Base-by-base conservation (phyloP, 1,284 basidiomycete species). In the Boletus calvinii region DNA sequence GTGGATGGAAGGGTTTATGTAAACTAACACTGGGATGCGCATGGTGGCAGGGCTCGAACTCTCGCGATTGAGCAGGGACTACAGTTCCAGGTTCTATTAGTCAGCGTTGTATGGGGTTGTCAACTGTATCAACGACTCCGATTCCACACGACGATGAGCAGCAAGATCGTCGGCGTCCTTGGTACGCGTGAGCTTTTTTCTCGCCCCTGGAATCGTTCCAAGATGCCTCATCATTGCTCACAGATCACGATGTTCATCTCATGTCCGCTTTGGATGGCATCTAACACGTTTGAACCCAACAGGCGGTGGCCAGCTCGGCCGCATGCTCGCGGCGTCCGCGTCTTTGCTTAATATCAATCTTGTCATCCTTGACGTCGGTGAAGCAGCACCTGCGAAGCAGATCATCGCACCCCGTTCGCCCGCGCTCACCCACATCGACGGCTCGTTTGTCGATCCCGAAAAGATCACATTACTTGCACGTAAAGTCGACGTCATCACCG, bases 261-360 rank as follows among this genome's bases (percentile, higher is more conserved):
- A 12, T 38, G 22, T 46, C 8, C 22, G 12, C 22, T n/a, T 38
- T 32, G 10, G 9, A 31, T 32, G 22, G 1, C 31, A 44, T 48
- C 61, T 67, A 10, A 66, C 37, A 30, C 43, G 7, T 34, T 39
- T 49, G 13, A 39, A 37, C 18, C 22, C 30, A n/a, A 64, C 54
- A 94, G 96, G 96, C 61, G 97, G 96, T 45, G 96, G 96, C 62
- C 96, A 99, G 74, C 84, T 99, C 15, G 97, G 97, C 42, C 93
- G 97, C 38, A 98, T 99, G 96, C 83, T 99, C 36, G 92, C 89
- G 9, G 89, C 90, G 44, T 88, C 96, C 0, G 96, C 96, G 1
- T 87, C 94, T 10, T 79, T 94, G 34, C 81, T 98, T 53, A 92
- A 94, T 65, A 80, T 98, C 59, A 82, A 89, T 42, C 77, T 96